Evolutionary conservation across 495 filamentous ascomycete genomes (phyloP).

Genomic region (Ramalina intermedia): DNA sequence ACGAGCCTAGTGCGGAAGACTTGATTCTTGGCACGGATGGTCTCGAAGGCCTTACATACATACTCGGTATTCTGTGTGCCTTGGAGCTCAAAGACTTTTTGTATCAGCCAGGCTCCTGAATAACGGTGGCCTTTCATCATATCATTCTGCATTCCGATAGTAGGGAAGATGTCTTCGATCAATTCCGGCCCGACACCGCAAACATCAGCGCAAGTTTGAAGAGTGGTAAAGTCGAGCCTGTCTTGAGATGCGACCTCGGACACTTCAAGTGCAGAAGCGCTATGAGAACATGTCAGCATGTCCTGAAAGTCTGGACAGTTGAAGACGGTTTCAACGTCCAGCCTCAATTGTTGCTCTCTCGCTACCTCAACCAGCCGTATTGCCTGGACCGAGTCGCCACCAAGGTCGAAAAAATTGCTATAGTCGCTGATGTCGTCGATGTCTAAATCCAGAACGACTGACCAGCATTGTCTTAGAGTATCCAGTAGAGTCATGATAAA

Average conservation of each 20-base stretch:
- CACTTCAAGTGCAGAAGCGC: background rate
- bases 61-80: background rate
- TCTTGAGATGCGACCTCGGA: background rate
- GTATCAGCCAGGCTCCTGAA: background rate
- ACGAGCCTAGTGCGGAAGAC: slow-evolving; percentile 1
- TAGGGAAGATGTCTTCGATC: slow-evolving; percentile 1
- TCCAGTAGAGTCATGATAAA: no score
- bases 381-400: slow-evolving; percentile 4
- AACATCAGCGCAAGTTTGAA: background rate
- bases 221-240: background rate
- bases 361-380: slow-evolving; percentile 1
- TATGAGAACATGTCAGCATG: background rate
- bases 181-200: background rate
- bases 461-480: slow-evolving; percentile 1
- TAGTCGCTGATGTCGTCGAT: background rate
- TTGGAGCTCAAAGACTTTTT: background rate
- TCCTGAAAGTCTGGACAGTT: background rate
- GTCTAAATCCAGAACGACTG: background rate
- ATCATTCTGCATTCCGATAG: background rate
- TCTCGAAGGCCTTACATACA: background rate
- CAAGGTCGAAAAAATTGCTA: slow-evolving; percentile 2
- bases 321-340: background rate
- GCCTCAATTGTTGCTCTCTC: background rate
- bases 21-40: background rate
- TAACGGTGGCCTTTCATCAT: no score